Evolutionary conservation across 2,329 filamentous ascomycete genomes (phyloP).

Genomic region (Pseudogymnoascus sp.): DNA sequence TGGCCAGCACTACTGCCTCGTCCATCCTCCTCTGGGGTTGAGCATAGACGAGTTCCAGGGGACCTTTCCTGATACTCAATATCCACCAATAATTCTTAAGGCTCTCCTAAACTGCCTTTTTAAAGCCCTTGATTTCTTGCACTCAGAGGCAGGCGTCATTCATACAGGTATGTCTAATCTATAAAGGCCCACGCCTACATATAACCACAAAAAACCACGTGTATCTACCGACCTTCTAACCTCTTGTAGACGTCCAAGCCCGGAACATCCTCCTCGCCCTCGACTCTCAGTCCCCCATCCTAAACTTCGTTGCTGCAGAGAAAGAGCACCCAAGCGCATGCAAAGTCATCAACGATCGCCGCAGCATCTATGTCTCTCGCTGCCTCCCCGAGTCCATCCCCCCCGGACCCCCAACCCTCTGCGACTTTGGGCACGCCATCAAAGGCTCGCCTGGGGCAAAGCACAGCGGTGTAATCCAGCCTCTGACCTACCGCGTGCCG

Average conservation of each 20-base stretch:
- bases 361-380: too few relatives aligned
- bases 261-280: constrained; percentile 29
- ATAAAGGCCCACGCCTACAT: neutral
- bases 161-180: constrained; percentile 19
- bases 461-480: too few relatives aligned
- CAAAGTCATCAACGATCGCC: too few relatives aligned
- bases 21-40: constrained; percentile 18
- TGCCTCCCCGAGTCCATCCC: too few relatives aligned
- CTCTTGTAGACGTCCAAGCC: constrained; percentile 25
- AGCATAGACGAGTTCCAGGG: constrained; percentile 14
- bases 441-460: too few relatives aligned
- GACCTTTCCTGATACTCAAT: constrained; percentile 9
- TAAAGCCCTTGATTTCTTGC: constrained; percentile 21
- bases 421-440: too few relatives aligned
- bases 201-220: neutral
- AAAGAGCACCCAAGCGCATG: too few relatives aligned
- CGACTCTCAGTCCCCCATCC: constrained; percentile 25
- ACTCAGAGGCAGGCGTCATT: constrained; percentile 20
- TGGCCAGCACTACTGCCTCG: constrained; percentile 14
- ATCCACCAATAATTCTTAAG: constrained; percentile 18
- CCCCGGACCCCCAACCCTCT: too few relatives aligned
- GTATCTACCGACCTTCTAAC: neutral
- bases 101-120: constrained; percentile 15
- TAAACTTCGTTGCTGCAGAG: constrained; percentile 16
- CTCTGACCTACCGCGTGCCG: too few relatives aligned